phyloP scores from a whole-genome alignment of 805 yeast species.

The Zygotorulaspora florentina region DNA sequence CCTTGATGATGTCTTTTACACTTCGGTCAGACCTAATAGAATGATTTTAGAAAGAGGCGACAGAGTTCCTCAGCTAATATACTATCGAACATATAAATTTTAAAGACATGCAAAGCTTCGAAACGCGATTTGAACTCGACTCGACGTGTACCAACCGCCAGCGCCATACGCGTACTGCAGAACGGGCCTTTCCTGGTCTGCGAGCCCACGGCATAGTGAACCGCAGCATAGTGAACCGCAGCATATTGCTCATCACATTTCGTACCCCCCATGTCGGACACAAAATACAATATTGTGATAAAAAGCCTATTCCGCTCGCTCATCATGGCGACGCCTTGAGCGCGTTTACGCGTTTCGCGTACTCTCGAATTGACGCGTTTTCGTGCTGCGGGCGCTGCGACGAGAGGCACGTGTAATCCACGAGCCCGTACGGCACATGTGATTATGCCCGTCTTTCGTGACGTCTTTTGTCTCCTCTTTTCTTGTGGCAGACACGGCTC shows the following conservation, averaged over 20 bases:
- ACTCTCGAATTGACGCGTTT: background rate
- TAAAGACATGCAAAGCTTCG: background rate
- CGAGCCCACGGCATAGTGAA: background rate
- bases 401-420: too few relatives aligned
- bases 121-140: background rate
- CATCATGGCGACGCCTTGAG: slow-evolving; percentile 3
- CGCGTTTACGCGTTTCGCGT: slow-evolving; percentile 9
- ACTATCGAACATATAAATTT: background rate
- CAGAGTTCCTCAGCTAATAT: background rate
- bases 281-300: background rate
- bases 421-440: too few relatives aligned
- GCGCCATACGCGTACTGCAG: too few relatives aligned
- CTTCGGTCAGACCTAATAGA: background rate
- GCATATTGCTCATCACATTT: background rate
- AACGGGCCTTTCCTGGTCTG: too few relatives aligned
- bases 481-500: background rate
- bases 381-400: too few relatives aligned
- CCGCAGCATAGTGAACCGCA: background rate
- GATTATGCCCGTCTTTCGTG: background rate
- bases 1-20: background rate
- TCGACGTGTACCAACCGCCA: background rate
- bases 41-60: background rate
- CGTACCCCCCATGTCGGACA: background rate
- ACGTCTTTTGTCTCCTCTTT: background rate
- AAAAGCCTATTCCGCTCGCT: too few relatives aligned